Evolutionary conservation across 352 stramenopile genomes (phyloP), one percentile per base, ranked within the genome.

Genomic region (Elongisporangium undulatum): DNA sequence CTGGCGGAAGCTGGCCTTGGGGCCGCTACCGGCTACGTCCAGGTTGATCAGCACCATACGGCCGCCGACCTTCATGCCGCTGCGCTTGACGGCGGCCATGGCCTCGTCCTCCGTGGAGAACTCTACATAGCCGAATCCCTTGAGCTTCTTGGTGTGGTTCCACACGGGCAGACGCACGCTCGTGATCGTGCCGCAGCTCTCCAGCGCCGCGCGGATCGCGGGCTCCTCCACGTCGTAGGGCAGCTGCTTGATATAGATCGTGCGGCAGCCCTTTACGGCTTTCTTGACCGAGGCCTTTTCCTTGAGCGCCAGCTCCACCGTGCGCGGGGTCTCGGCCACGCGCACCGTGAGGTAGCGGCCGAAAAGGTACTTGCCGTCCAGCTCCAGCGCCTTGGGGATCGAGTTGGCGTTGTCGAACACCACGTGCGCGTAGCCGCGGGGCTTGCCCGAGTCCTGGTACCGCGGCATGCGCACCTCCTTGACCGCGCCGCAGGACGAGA

Each of bases 91-190:
- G 50, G 85, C 85, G 50, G 74, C 67, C 21, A 89, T 61, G 6
- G 87, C 85, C 52, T 86, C 75, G n/a, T 88, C 76, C 59, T 94
- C 85, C 17, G 58, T 88, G n/a, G 75, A 74, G 57, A 95, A 96
- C 71, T 94, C 85, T 20, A 96, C 85, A 63, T 99, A 99, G 39
- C 87, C 92, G 80, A 99, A 98, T 53, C 97, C 97, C 77, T 99
- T 99, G 16, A 93, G 80, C 62, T 97, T 93, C 63, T 96, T 90
- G 9, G 88, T 98, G 66, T 97, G 82, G 59, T 97, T 94, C 83
- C 96, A 98, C 49, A 96, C 66, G 12, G 91, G 88, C 65, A 99
- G 70, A 15, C 97, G 89, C 13, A 99, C 84, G 62, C 94, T 97
- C 15, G 82, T 67, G 65, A 99, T 95, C 19, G 82, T 91, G 12